Percentiles rank a stretch among this genome's conserved stretches.
Evolutionary conservation across 148 eudicot species (phyloP).

Genomic region (Vaccinium macrocarpon): DNA sequence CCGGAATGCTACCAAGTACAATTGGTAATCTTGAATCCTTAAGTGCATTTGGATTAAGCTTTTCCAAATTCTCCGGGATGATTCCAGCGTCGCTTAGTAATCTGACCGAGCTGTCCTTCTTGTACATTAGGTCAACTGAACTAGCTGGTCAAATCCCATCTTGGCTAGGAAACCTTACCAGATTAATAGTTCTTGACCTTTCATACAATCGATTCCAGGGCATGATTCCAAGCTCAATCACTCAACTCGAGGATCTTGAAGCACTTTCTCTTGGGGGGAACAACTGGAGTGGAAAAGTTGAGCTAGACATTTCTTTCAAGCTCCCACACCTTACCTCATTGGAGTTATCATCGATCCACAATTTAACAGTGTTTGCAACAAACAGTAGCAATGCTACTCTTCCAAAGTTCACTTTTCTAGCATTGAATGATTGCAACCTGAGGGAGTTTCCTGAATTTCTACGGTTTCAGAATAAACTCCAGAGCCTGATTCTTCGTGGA

Average conservation of each 20-base stretch:
- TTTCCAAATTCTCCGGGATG: background rate
- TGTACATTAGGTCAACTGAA: background rate
- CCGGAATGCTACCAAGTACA: conserved; percentile 28
- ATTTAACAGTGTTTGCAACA: background rate
- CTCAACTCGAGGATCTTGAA: background rate
- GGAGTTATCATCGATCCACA: background rate
- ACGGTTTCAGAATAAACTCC: background rate
- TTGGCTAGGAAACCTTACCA: background rate
- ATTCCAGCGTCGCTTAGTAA: background rate
- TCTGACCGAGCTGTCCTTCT: background rate
- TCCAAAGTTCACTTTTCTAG: background rate
- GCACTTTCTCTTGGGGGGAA: accelerated
- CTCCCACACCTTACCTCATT: background rate
- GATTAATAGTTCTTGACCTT: background rate
- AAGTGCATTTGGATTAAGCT: background rate
- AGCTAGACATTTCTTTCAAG: background rate
- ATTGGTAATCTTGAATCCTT: conserved; percentile 24
- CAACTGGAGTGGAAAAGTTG: background rate
- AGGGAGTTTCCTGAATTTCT: background rate
- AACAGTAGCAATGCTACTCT: background rate
- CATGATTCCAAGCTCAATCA: background rate
- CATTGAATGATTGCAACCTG: background rate
- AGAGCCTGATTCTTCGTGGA: accelerated
- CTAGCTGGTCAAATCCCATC: background rate
- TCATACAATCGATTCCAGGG: no score